Evolutionary conservation across 768 basidiomycete species (phyloP).

Genomic region (Macrolepiota dolichaula): DNA sequence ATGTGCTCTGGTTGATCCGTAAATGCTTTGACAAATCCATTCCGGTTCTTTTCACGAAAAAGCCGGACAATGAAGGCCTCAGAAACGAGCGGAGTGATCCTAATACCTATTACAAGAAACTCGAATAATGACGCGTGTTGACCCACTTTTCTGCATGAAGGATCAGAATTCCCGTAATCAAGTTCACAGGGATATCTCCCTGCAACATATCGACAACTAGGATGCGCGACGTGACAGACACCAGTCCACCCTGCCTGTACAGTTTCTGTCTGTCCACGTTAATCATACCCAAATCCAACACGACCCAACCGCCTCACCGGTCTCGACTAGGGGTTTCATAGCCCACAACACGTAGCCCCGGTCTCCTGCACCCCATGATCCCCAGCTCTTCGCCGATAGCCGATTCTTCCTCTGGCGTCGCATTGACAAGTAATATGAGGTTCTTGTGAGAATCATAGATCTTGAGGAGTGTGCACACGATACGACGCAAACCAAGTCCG

Average conservation of each 20-base stretch:
- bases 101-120: constrained; percentile 23
- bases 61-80: constrained; percentile 94
- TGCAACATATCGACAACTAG: constrained; percentile 93
- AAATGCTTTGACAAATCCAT: constrained; percentile 94
- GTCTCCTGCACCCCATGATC: constrained; percentile 86
- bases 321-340: constrained; percentile 80
- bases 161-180: constrained; percentile 88
- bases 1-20: constrained; percentile 97
- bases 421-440: constrained; percentile 82
- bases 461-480: constrained; percentile 85
- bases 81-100: constrained; percentile 78
- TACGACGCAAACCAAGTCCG: constrained; percentile 82
- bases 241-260: constrained; percentile 84
- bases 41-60: constrained; percentile 85
- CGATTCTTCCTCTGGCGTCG: constrained; percentile 80
- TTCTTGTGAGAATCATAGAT: constrained; percentile 87
- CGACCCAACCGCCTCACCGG: constrained; percentile 45
- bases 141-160: constrained; percentile 86
- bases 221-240: constrained; percentile 92
- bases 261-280: constrained; percentile 60
- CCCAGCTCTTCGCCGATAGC: constrained; percentile 92
- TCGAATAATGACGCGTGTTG: not conserved
- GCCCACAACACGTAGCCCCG: constrained; percentile 77
- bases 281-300: not conserved
- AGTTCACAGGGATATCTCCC: constrained; percentile 75